Percentiles rank a stretch among this genome's conserved stretches.
These are phyloP conservation scores for Abelmoschus esculentus DNA, from an alignment of 345 rosid genomes.

Conservation along the genomic window DNA sequence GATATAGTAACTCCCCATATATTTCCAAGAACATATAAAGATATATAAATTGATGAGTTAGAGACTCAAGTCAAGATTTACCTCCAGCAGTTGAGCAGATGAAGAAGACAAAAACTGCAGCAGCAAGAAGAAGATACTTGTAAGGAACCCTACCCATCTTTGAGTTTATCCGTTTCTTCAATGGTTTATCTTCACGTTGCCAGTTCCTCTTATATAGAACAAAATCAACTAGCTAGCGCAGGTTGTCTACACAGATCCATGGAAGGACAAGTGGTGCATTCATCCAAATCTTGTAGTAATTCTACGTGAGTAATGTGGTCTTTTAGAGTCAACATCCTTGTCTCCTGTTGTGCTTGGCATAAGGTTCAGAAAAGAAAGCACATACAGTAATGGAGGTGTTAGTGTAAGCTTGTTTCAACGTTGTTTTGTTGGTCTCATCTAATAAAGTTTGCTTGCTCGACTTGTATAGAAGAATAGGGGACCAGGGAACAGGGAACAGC, in stretches of 20 bases:
- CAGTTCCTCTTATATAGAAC: slow-evolving; percentile 24
- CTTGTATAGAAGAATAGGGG: neutral
- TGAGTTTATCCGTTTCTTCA: neutral
- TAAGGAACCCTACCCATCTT: slow-evolving; percentile 28
- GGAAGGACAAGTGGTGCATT: slow-evolving; percentile 17
- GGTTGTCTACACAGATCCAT: neutral
- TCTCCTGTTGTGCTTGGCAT: neutral
- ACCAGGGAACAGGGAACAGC: slow-evolving; percentile 24
- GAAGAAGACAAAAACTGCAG: slow-evolving; percentile 35
- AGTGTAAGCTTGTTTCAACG: neutral
- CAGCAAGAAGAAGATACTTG: slow-evolving; percentile 31
- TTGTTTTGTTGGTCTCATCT: neutral
- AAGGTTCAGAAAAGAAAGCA: neutral
- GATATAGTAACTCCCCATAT: no score
- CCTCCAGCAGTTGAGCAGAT: slow-evolving; percentile 26
- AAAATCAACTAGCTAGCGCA: neutral
- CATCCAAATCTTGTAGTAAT: slow-evolving; percentile 26
- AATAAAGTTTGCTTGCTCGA: neutral
- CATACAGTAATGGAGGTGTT: neutral
- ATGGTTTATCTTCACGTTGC: neutral
- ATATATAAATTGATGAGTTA: neutral
- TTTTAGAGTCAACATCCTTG: slow-evolving; percentile 25
- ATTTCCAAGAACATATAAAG: no score
- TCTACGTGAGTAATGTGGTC: slow-evolving; percentile 24
- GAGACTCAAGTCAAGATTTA: slow-evolving; percentile 4